These are phyloP conservation scores for Alternaria burnsii DNA, from an alignment of 2,329 filamentous ascomycete genomes.

Conservation along the genomic window DNA sequence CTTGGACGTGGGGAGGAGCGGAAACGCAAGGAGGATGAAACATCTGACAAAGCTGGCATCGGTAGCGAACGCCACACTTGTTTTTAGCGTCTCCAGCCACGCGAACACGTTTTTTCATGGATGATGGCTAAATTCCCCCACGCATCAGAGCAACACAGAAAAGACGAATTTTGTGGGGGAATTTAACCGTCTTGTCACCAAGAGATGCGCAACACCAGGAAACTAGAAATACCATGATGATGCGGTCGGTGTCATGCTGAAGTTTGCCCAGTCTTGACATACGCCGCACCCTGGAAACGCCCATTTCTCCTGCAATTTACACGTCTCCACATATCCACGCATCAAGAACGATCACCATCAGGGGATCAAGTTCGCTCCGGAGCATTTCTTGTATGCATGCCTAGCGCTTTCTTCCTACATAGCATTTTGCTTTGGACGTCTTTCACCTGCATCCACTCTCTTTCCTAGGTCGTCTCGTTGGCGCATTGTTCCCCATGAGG, in stretches of 20 bases:
- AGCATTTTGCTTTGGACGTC: not conserved
- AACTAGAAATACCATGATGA: not conserved
- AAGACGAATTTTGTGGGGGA: not conserved
- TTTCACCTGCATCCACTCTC: not conserved
- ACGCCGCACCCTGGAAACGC: not conserved
- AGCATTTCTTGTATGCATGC: no score
- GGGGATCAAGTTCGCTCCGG: not conserved
- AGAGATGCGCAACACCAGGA: no score
- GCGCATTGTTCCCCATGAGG: not conserved
- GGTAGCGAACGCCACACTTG: not conserved
- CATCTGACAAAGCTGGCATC: not conserved
- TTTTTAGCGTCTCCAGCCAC: not conserved
- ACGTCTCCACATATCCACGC: not conserved
- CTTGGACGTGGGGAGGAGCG: not conserved
- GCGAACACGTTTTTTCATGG: not conserved
- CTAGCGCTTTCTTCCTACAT: not conserved
- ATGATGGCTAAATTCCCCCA: not conserved
- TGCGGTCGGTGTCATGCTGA: not conserved
- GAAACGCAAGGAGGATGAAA: conserved; percentile 1
- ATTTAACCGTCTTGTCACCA: not conserved
- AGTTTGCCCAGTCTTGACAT: not conserved
- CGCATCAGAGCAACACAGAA: not conserved
- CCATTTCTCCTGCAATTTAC: not conserved
- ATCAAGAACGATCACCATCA: not conserved
- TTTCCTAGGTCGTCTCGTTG: not conserved